Base-by-base conservation (phyloP, 2,329 filamentous ascomycete genomes). In the Pseudogymnoascus sp. region DNA sequence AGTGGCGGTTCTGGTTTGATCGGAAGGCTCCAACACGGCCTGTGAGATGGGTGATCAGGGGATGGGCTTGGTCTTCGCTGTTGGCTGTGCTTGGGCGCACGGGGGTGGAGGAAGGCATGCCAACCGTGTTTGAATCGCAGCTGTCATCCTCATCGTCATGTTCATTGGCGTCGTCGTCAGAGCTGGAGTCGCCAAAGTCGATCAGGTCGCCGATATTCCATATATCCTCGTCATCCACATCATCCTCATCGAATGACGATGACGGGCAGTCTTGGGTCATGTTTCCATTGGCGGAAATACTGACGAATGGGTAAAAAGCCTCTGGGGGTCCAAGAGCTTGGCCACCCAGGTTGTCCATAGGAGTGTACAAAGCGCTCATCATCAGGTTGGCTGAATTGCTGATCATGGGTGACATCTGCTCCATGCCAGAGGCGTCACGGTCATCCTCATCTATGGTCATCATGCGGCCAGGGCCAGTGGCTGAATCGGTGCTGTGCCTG, bases 11-110 rank as follows among this genome's bases (percentile, higher is more conserved):
- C 72, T 83, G 85, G 75, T 83, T 86, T 67, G 79, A 85, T 64
- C 90, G 90, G 80, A 95, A 96, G 1, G 90, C 89, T 39, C 89
- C 89, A 37, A 95, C 90, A 13, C 88, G 85, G 64, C 87, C 84
- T 68, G 85, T 84, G 41, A 92, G 85, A 68, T 89, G 87, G 63
- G 82, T 81, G n/a, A 89, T 77, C 63, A 88, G 80, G 25, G 81
- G 80, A 66, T 85, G 73, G 7, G 79, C 73, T 39, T 80, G 77
- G 16, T 75, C 74, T 67, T 85, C 80, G 71, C 79, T 79, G 31
- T 77, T 75, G 39, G 79, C 75, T 37, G 81, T 81, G n/a, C 75
- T 77, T 28, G 79, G 79, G 19, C 82, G 80, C 2, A 75, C 75
- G 1, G 83, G 83, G 1, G 83, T 85, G 16, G 82, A 80, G 1